phyloP scores from a whole-genome alignment of 805 yeast genomes.

The Ogataea dorogensis region DNA sequence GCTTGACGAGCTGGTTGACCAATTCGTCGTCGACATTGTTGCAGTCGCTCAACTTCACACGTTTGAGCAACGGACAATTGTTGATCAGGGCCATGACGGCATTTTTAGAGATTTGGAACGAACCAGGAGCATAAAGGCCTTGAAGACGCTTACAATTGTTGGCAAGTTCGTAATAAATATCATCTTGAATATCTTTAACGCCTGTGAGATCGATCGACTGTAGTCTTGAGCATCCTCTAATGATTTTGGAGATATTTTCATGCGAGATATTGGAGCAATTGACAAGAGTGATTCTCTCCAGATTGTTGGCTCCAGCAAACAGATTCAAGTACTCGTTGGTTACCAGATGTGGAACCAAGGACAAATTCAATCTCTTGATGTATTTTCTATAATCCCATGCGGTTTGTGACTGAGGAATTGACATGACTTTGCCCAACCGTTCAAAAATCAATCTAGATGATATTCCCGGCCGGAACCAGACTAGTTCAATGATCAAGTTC shows the following conservation, averaged over 20 bases:
- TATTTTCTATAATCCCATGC: slow-evolving; percentile 66
- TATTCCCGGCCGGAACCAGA: slow-evolving; percentile 87
- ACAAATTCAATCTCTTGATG: slow-evolving; percentile 77
- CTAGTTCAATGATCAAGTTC: slow-evolving; percentile 66
- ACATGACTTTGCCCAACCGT: slow-evolving; percentile 57
- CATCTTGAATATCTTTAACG: slow-evolving; percentile 66
- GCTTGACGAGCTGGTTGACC: slow-evolving; percentile 56
- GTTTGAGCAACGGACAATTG: slow-evolving; percentile 70
- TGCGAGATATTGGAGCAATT: slow-evolving; percentile 69
- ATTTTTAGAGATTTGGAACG: slow-evolving; percentile 63
- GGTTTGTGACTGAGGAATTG: slow-evolving; percentile 44
- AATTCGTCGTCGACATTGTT: slow-evolving; percentile 61
- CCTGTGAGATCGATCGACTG: slow-evolving; percentile 90
- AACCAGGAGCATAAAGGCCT: slow-evolving; percentile 87
- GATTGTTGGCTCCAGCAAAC: slow-evolving; percentile 66
- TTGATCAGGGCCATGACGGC: slow-evolving; percentile 59
- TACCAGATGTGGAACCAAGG: slow-evolving; percentile 66
- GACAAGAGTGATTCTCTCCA: slow-evolving; percentile 84
- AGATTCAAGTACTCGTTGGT: slow-evolving; percentile 60
- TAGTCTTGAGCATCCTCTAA: slow-evolving; percentile 63
- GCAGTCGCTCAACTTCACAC: slow-evolving; percentile 80
- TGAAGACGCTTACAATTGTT: slow-evolving; percentile 72
- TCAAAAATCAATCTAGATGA: slow-evolving; percentile 47
- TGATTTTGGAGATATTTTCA: slow-evolving; percentile 56
- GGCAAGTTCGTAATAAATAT: slow-evolving; percentile 66